Evolutionary conservation across 768 basidiomycete species (phyloP).

Genomic region (Infundibulicybe gibba): DNA sequence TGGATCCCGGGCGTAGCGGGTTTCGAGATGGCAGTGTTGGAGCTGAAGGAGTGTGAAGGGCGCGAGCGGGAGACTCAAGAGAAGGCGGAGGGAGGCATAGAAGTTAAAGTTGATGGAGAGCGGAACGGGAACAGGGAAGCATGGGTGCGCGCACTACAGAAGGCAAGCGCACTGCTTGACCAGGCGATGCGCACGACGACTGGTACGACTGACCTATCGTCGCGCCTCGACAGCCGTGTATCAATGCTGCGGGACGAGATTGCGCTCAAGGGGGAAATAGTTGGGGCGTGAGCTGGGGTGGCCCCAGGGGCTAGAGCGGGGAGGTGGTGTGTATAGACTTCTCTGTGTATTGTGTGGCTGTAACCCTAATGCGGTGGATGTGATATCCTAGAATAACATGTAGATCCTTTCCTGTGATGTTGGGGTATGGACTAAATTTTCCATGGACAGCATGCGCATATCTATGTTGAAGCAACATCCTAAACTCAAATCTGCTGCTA

Average conservation of each 20-base stretch:
- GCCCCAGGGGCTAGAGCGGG: no score
- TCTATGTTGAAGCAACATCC: no score
- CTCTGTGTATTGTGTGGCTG: no score
- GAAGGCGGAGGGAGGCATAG: constrained; percentile 21
- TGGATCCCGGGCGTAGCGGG: constrained; percentile 68
- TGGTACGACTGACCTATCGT: constrained; percentile 58
- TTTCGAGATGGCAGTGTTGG: constrained; percentile 71
- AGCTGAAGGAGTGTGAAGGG: constrained; percentile 53
- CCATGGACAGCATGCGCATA: no score
- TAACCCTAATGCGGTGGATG: no score
- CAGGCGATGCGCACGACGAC: constrained; percentile 45
- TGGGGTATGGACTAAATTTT: no score
- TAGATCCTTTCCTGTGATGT: no score
- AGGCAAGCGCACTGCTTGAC: constrained; percentile 48
- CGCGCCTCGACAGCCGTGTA: constrained; percentile 67
- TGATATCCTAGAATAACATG: no score
- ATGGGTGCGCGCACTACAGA: constrained; percentile 49
- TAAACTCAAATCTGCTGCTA: no score
- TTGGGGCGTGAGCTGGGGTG: constrained; percentile 10
- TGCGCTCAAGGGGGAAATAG: constrained; percentile 50
- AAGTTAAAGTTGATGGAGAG: background rate
- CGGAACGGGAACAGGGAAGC: constrained; percentile 5
- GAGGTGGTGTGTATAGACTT: no score
- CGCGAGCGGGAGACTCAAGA: constrained; percentile 20
- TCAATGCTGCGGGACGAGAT: constrained; percentile 73